Base-by-base conservation (phyloP, 2,329 filamentous ascomycete species). In the Sphaerulina musiva region DNA sequence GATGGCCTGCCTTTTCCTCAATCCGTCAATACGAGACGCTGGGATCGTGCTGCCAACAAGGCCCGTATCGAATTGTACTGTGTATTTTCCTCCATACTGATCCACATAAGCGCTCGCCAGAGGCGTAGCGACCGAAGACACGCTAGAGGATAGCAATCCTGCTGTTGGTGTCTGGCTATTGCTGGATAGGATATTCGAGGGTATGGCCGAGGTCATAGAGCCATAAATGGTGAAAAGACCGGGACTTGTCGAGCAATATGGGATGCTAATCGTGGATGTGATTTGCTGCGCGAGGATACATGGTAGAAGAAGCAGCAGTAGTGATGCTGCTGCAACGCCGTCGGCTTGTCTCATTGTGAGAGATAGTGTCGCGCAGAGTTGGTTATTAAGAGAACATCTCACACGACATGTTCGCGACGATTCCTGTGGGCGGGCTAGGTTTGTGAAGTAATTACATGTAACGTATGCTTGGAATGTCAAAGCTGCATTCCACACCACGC, bases 401-500 rank as follows among this genome's bases (percentile, higher is more conserved):
- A 10, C 7, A 34, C 32, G 32, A 36, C 34, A 36, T 8, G 7
- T 10, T 9, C 17, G 44, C 31, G 29, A 34, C 29, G 46, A 29
- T 29, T 36, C 17, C 34, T 41, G 20, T 41, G 47, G 20, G 20
- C 20, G 20, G 20, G 34, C 34, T 38, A 38, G 34, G 12, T 11
- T 6, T 38, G 34, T n/a, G 34, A 38, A 38, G 34, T 38, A 38
- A 38, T 29, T 29, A 29, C 26, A 29, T 29, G 40, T 49, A 49
- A 29, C 6, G 40, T 49, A 49, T 49, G 47, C 47, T n/a, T 32
- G 43, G 44, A 53, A 41, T 40, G 42, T 31, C 14, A 34, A 46
- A 10, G 12, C 8, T 31, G 29, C 32, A 53, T 46, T 40, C 42
- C 50, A 53, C 26, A 29, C 26, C 26, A 29, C 26, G 26, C 26